Base-by-base conservation (phyloP, 495 filamentous ascomycete species). In the Penicillium diatomitis region DNA sequence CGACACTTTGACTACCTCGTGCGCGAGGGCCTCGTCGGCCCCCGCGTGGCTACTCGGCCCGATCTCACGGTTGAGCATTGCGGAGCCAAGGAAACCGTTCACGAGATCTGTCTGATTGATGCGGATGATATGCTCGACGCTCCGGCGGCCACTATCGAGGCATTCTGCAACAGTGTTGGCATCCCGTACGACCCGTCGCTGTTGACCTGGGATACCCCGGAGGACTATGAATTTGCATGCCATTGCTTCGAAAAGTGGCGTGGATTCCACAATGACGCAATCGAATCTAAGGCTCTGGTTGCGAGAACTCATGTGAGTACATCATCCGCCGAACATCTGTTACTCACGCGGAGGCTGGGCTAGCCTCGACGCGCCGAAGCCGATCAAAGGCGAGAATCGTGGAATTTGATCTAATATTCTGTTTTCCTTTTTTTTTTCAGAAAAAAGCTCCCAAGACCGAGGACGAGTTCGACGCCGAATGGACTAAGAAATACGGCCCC, bases 221-320 rank as follows among this genome's bases (percentile, higher is more conserved):
- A 80, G 44, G 81, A 83, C 39, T 80, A 91, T 49, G 46, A 67
- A 43, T 58, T 69, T 45, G 90, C 86, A 0, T 71, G 69, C 46
- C 75, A 77, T 46, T 76, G 77, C 12, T 98, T 98, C 69, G 87
- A 87, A 69, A 98, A 98, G 70, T 98, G 92, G 92, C 82, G 80
- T 47, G 92, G 90, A 0, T 98, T 96, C 64, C 92, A 97, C 60
- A 86, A 97, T 44, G 91, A 96, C 73, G 92, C 88, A 11, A 86
- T 97, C 52, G 70, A 84, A 44, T 90, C 85, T 52, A 83, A 72
- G 43, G 80, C 78, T 38, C 65, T 98, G 54, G 83, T 80, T 56
- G 77, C 87, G 10, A 70, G 89, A 61, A 61, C 58, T 37, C 78
- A 86, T 58, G 90, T 95, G 79, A 75, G 87, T 76, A 51, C 36